Percentiles rank a stretch among this genome's conserved stretches.
Evolutionary conservation across 108 stramenopile genomes (phyloP).

Genomic region (Nitzschia inconspicua): DNA sequence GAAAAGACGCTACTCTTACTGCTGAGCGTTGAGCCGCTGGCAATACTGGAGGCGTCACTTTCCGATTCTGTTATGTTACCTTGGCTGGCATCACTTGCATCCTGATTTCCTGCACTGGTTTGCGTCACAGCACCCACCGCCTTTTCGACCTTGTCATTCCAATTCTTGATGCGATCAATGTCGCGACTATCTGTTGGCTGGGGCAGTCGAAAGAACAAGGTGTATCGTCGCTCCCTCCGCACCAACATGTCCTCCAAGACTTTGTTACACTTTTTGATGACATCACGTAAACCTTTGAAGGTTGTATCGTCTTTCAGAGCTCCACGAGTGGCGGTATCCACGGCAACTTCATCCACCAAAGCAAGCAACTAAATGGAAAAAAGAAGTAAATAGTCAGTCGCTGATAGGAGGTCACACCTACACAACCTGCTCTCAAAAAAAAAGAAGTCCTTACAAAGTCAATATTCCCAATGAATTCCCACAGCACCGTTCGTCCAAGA

Average conservation of each 20-base stretch:
- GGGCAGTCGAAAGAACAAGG: slow-evolving; percentile 72
- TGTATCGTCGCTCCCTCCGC: slow-evolving; percentile 71
- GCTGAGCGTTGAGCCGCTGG: slow-evolving; percentile 32
- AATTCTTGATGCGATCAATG: slow-evolving; percentile 62
- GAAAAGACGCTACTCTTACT: slow-evolving; percentile 52
- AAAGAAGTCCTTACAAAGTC: slow-evolving; percentile 61
- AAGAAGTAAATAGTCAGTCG: not conserved
- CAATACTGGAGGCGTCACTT: slow-evolving; percentile 30
- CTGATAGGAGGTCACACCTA: not conserved
- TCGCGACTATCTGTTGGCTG: slow-evolving; percentile 47
- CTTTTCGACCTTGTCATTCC: slow-evolving; percentile 83
- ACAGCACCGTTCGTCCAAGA: slow-evolving; percentile 45
- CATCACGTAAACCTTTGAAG: slow-evolving; percentile 79
- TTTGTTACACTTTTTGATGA: slow-evolving; percentile 86
- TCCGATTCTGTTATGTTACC: slow-evolving; percentile 37
- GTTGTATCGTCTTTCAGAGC: slow-evolving; percentile 83
- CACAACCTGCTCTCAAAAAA: not conserved
- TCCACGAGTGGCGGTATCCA: slow-evolving; percentile 81
- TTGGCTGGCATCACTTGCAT: slow-evolving; percentile 8
- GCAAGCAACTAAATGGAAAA: slow-evolving; percentile 51
- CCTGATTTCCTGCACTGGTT: not conserved
- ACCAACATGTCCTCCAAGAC: slow-evolving; percentile 82
- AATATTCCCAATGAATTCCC: slow-evolving; percentile 81
- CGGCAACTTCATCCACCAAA: slow-evolving; percentile 81
- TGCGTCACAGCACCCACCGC: slow-evolving; percentile 69